Percentiles rank a stretch among this genome's conserved stretches.
phyloP scores from a whole-genome alignment of 495 filamentous ascomycete genomes.

The Astrothelium subdiscretum region DNA sequence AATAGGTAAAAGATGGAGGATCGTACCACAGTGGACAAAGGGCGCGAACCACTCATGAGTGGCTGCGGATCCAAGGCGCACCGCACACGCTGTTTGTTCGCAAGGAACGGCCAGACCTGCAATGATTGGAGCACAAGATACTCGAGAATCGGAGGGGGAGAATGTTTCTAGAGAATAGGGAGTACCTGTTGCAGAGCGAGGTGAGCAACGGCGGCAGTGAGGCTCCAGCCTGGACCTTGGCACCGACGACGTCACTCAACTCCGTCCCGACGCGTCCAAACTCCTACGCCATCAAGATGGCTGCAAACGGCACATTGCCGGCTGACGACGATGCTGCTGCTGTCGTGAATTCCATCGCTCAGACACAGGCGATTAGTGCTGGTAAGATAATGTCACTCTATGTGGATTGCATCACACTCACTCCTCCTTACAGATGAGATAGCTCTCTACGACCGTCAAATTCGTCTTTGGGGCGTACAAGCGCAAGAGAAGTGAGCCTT shows the following conservation, averaged over 20 bases:
- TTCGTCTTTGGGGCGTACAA: constrained; percentile 94
- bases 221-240: neutral
- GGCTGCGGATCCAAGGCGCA: too few species aligned
- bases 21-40: constrained; percentile 3
- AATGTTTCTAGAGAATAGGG: too few species aligned
- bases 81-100: too few species aligned
- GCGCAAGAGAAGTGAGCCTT: constrained; percentile 63
- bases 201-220: neutral
- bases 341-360: constrained; percentile 18
- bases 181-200: neutral
- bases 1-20: neutral
- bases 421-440: constrained; percentile 62
- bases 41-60: neutral
- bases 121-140: too few species aligned
- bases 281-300: neutral
- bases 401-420: neutral
- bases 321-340: constrained; percentile 12
- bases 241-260: neutral
- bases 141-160: too few species aligned
- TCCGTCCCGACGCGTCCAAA: neutral
- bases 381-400: constrained; percentile 26
- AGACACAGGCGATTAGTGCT: constrained; percentile 40
- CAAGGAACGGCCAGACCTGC: too few species aligned
- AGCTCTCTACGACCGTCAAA: constrained; percentile 94
- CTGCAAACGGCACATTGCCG: constrained; percentile 18